These are phyloP conservation scores for Colletotrichum tanaceti DNA, from an alignment of 2,329 filamentous ascomycete genomes.

Conservation along the genomic window DNA sequence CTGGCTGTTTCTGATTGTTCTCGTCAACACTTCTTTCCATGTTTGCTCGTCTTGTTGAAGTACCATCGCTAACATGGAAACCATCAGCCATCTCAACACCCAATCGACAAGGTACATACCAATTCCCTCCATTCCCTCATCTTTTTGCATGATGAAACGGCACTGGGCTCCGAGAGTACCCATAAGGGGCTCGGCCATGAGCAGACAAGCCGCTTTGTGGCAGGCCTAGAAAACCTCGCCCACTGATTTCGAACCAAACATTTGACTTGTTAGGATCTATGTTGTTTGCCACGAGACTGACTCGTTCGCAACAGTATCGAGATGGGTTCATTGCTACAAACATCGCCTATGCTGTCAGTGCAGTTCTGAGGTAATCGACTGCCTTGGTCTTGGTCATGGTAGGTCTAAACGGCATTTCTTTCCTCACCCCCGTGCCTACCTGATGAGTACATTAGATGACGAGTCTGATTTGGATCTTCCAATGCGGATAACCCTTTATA, in stretches of 20 bases:
- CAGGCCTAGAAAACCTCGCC: slow-evolving; percentile 99
- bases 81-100: slow-evolving; percentile 37
- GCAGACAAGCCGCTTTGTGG: slow-evolving; percentile 90
- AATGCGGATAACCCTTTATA: slow-evolving; percentile 67
- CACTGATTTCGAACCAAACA: slow-evolving; percentile 73
- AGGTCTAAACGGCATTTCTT: slow-evolving; percentile 38
- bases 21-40: slow-evolving; percentile 41
- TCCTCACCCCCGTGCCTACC: slow-evolving; percentile 45
- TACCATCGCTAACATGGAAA: slow-evolving; percentile 49
- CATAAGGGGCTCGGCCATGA: slow-evolving; percentile 66
- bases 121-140: slow-evolving; percentile 40
- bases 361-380: not conserved
- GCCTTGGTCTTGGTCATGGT: slow-evolving; percentile 10
- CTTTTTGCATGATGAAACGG: slow-evolving; percentile 81
- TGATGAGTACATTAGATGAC: slow-evolving; percentile 68
- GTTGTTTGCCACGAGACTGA: slow-evolving; percentile 21
- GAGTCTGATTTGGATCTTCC: slow-evolving; percentile 72
- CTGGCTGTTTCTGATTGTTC: slow-evolving; percentile 84
- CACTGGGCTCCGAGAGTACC: slow-evolving; percentile 92
- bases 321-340: not conserved
- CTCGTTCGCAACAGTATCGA: slow-evolving; percentile 20
- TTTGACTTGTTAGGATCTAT: slow-evolving; percentile 19
- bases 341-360: slow-evolving; percentile 1
- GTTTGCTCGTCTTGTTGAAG: slow-evolving; percentile 1
- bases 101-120: slow-evolving; percentile 43